These are phyloP conservation scores for Lactarius trivialis DNA, from an alignment of 768 basidiomycete species.

Conservation along the genomic window DNA sequence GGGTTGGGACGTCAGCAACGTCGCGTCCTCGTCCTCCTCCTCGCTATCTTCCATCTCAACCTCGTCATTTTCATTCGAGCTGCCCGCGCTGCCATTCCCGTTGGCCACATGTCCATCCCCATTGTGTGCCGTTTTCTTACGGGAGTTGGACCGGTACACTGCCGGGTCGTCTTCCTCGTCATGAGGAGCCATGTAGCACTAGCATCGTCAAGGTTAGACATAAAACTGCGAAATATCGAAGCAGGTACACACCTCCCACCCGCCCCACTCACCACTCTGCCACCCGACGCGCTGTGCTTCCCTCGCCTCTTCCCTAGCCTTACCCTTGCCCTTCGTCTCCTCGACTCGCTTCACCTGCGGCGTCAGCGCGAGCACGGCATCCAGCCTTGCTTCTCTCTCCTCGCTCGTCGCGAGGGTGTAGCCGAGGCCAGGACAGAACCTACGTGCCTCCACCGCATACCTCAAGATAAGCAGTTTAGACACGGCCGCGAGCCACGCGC, in stretches of 20 bases:
- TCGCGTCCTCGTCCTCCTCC: slow-evolving; percentile 55
- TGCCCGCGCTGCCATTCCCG: slow-evolving; percentile 21
- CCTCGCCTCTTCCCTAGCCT: slow-evolving; percentile 32
- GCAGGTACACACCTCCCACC: slow-evolving; percentile 74
- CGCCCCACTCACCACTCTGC: slow-evolving; percentile 78
- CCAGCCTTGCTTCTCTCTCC: slow-evolving; percentile 72
- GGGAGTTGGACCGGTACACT: slow-evolving; percentile 62
- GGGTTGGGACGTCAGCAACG: slow-evolving; percentile 80
- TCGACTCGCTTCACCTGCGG: slow-evolving; percentile 40
- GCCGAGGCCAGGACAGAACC: slow-evolving; percentile 89
- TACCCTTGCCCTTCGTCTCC: slow-evolving; percentile 24
- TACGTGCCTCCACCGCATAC: slow-evolving; percentile 69
- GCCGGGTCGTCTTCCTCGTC: slow-evolving; percentile 95
- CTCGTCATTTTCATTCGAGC: slow-evolving; percentile 14
- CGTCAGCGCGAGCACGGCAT: slow-evolving; percentile 82
- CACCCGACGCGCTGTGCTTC: slow-evolving; percentile 41
- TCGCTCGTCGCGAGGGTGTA: slow-evolving; percentile 92
- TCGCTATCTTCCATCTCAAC: slow-evolving; percentile 9
- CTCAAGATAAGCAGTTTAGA: slow-evolving; percentile 66
- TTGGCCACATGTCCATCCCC: slow-evolving; percentile 20
- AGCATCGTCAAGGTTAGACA: slow-evolving; percentile 3
- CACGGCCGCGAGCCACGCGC: slow-evolving; percentile 80
- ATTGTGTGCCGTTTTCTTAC: slow-evolving; percentile 23
- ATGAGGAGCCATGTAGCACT: slow-evolving; percentile 95
- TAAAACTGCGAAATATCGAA: neutral